These are phyloP conservation scores for Rheum nobile DNA, from an alignment of 148 eudicot genomes.

Conservation along the genomic window DNA sequence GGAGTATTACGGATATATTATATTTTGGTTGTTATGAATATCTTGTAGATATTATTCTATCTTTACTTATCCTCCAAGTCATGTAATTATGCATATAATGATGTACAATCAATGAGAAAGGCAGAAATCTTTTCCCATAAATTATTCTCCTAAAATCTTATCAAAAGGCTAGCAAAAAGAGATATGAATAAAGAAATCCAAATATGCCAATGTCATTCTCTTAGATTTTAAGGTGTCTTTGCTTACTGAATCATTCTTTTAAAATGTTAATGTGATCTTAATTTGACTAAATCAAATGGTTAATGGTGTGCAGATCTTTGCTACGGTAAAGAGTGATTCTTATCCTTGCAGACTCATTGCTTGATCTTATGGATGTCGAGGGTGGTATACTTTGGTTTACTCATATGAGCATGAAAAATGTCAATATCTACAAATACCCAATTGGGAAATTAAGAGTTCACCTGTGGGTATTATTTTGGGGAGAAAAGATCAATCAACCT, in stretches of 20 bases:
- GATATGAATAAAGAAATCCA: conserved; percentile 89
- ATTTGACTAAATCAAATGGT: not conserved
- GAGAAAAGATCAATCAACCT: too few species aligned
- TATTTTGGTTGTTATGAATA: too few species aligned
- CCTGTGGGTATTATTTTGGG: conserved; percentile 96
- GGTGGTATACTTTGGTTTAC: conserved; percentile 95
- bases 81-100: too few species aligned
- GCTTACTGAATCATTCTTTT: not conserved
- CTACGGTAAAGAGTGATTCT: conserved; percentile 72
- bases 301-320: conserved; percentile 54
- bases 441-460: conserved; percentile 93
- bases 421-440: conserved; percentile 82
- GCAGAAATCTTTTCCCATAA: too few species aligned
- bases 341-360: conserved; percentile 95
- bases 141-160: too few species aligned
- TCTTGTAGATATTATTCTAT: too few species aligned
- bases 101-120: too few species aligned
- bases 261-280: too few species aligned
- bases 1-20: too few species aligned
- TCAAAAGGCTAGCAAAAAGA: conserved; percentile 53
- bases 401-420: conserved; percentile 72
- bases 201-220: conserved; percentile 63
- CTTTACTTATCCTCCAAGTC: too few species aligned
- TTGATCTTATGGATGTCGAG: conserved; percentile 89
- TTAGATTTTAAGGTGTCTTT: conserved; percentile 55